Evolutionary conservation across 2,329 filamentous ascomycete species (phyloP).

Genomic region (Amesomyces nigricolor): DNA sequence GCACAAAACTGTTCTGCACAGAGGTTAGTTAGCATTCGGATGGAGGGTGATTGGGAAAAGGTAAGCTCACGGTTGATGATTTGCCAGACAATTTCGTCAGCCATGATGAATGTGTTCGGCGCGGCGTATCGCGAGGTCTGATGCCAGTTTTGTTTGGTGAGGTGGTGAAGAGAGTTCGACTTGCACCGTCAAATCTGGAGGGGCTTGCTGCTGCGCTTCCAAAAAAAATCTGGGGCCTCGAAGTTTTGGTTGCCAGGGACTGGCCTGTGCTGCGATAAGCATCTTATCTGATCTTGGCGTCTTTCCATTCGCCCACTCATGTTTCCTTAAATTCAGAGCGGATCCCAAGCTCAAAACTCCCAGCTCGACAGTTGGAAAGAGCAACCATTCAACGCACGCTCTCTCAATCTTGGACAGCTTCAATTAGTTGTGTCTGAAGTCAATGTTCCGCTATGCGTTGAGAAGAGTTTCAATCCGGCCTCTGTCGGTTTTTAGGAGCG

Average conservation of each 20-base stretch:
- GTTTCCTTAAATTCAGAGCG: background rate
- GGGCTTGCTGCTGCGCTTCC: constrained; percentile 7
- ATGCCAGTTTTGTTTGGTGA: background rate
- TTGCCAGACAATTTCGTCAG: constrained; percentile 96
- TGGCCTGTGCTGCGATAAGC: background rate
- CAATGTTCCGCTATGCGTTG: constrained; percentile 30
- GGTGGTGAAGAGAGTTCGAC: background rate
- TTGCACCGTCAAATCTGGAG: background rate
- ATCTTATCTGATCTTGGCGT: constrained; percentile 14
- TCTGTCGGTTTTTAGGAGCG: background rate
- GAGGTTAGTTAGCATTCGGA: constrained; percentile 61
- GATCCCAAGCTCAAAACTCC: background rate
- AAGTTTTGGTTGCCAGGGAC: constrained; percentile 6
- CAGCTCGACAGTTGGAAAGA: background rate
- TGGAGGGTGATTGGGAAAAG: background rate
- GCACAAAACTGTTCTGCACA: constrained; percentile 54
- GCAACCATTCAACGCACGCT: background rate
- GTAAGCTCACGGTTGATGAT: constrained; percentile 65
- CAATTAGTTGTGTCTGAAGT: constrained; percentile 9
- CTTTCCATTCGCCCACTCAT: background rate
- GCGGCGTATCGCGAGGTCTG: background rate
- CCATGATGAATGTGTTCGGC: constrained; percentile 51
- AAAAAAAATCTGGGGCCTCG: constrained; percentile 12
- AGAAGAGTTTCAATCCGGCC: constrained; percentile 16
- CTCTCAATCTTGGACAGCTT: background rate